Conservation (phyloP, 805 yeast genomes). For the Ogataea sp. region DNA sequence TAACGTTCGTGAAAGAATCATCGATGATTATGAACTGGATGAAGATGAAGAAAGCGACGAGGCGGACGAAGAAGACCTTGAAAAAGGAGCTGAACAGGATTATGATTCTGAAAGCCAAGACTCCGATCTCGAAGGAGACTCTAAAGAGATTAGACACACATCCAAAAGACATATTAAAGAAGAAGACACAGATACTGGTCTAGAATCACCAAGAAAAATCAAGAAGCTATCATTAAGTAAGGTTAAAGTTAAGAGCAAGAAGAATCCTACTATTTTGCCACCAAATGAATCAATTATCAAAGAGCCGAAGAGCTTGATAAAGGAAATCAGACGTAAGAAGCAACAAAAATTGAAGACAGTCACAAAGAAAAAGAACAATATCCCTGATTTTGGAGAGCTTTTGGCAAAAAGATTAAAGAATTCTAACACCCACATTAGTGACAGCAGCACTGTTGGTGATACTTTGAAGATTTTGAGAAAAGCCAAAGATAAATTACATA, state of each 20-base stretch:
- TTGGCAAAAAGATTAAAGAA: too few relatives aligned
- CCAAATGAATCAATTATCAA: neutral
- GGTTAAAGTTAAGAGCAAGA: constrained; percentile 1
- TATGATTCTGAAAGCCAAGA: neutral
- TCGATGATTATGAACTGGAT: constrained; percentile 9
- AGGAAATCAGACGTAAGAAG: neutral
- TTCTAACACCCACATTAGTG: constrained; percentile 1
- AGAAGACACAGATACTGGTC: too few relatives aligned
- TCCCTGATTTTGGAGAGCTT: neutral
- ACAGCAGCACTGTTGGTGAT: constrained; percentile 5
- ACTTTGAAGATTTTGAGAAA: constrained; percentile 21
- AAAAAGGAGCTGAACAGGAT: constrained; percentile 2
- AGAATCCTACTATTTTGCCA: constrained; percentile 1
- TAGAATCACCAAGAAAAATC: constrained; percentile 3
- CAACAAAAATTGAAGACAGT: too few relatives aligned
- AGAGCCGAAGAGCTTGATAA: neutral
- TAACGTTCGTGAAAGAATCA: neutral
- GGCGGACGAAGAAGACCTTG: constrained; percentile 4
- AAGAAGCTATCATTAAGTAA: constrained; percentile 1
- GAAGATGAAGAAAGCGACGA: constrained; percentile 17
- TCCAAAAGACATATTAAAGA: too few relatives aligned
- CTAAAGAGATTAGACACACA: neutral
- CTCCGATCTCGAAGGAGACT: constrained; percentile 1
- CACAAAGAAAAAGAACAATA: too few relatives aligned
- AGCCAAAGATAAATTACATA: constrained; percentile 32